Evolutionary conservation across 345 rosid species (phyloP).

Genomic region (Bruguiera parviflora): DNA sequence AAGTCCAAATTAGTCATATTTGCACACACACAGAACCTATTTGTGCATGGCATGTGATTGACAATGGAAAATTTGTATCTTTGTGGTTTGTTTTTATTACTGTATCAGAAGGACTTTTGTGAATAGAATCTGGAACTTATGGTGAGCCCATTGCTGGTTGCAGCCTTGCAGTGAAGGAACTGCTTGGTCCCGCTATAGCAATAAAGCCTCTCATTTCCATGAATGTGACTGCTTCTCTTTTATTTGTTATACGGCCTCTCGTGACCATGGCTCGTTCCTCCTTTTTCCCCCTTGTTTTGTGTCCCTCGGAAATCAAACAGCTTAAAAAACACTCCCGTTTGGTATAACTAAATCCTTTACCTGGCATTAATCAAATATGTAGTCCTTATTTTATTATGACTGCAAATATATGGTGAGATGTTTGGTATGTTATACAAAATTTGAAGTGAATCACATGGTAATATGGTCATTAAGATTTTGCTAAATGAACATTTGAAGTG

Average conservation of each 20-base stretch:
- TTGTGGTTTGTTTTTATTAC: constrained; percentile 41
- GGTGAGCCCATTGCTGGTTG: constrained; percentile 2
- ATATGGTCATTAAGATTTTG: no score
- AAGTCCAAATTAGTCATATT: constrained; percentile 10
- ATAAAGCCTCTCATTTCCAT: constrained; percentile 16
- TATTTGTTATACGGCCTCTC: background rate
- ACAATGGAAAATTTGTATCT: constrained; percentile 42
- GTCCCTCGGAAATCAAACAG: constrained; percentile 8
- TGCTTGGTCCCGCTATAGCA: constrained; percentile 37
- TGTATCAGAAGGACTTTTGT: background rate
- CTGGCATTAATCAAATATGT: background rate
- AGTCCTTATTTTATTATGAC: no score
- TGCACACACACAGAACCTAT: background rate
- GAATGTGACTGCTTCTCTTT: constrained; percentile 9
- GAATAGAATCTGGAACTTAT: constrained; percentile 24
- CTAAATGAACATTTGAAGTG: no score
- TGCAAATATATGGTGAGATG: no score
- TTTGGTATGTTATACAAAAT: no score
- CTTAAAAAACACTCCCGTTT: constrained; percentile 1
- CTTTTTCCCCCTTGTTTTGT: constrained; percentile 1
- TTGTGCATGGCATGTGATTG: constrained; percentile 44
- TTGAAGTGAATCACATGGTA: no score
- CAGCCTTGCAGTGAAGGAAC: constrained; percentile 12
- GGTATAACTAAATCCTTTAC: no score
- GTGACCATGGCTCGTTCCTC: constrained; percentile 23